Evolutionary conservation across 306 rosid species (phyloP).

Genomic region (Carpinus fangiana): DNA sequence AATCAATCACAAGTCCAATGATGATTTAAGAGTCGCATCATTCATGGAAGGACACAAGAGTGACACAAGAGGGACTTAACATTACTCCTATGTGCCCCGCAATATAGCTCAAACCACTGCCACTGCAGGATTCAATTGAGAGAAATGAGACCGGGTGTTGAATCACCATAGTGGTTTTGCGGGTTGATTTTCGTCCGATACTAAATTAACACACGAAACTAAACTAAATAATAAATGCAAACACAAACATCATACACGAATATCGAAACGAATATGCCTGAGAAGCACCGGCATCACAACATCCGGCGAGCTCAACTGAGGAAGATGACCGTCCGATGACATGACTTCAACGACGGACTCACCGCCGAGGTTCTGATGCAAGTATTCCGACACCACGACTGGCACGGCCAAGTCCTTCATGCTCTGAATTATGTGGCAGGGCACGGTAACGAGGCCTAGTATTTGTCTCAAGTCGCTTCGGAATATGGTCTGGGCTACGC

Average conservation of each 20-base stretch:
- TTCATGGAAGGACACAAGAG: no score
- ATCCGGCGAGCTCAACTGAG: conserved; percentile 87
- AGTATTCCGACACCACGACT: conserved; percentile 63
- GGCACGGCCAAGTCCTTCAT: conserved; percentile 82
- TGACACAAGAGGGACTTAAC: no score
- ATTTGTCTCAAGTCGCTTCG: conserved; percentile 71
- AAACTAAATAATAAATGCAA: not conserved
- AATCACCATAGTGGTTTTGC: not conserved
- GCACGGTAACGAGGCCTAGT: conserved; percentile 47
- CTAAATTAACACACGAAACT: no score
- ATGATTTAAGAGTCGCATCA: no score
- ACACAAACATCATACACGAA: conserved; percentile 25
- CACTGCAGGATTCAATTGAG: not conserved
- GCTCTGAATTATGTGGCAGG: conserved; percentile 79
- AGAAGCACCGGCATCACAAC: conserved; percentile 67
- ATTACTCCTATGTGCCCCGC: no score
- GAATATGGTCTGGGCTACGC: conserved; percentile 61
- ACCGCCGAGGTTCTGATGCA: conserved; percentile 65
- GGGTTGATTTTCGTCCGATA: not conserved
- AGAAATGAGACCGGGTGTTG: not conserved
- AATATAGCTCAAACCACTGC: no score
- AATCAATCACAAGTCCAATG: no score
- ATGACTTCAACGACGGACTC: conserved; percentile 71
- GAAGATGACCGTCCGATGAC: conserved; percentile 79
- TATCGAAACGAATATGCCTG: conserved; percentile 60